These are phyloP conservation scores for Metarhizium album DNA, from an alignment of 2,329 filamentous ascomycete species.

Conservation along the genomic window DNA sequence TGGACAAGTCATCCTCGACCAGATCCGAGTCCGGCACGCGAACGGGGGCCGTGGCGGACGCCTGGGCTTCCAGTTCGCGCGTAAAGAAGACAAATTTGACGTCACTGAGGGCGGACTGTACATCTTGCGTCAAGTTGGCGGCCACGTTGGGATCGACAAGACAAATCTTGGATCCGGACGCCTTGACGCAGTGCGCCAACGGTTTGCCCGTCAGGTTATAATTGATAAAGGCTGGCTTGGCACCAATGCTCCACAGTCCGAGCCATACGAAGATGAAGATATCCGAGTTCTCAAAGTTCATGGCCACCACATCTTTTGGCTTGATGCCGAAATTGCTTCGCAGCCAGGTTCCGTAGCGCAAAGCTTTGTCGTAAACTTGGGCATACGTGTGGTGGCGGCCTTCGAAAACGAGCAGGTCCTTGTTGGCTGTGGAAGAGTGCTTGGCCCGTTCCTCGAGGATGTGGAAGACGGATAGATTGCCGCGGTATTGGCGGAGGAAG, in stretches of 20 bases:
- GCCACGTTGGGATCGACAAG: slow-evolving; percentile 55
- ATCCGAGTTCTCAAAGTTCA: slow-evolving; percentile 76
- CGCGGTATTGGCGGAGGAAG: slow-evolving; percentile 39
- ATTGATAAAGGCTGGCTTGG: slow-evolving; percentile 77
- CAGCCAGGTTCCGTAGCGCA: slow-evolving; percentile 69
- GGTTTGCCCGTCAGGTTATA: slow-evolving; percentile 67
- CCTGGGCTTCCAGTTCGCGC: slow-evolving; percentile 43
- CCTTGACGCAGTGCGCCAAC: slow-evolving; percentile 62
- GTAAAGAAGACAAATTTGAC: slow-evolving; percentile 54
- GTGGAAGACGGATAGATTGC: slow-evolving; percentile 65
- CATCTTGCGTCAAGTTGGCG: slow-evolving; percentile 45
- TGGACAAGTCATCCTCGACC: slow-evolving; percentile 35
- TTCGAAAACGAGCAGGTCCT: slow-evolving; percentile 55
- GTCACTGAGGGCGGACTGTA: slow-evolving; percentile 36
- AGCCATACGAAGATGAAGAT: slow-evolving; percentile 65
- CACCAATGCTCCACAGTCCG: slow-evolving; percentile 74
- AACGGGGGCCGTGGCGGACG: slow-evolving; percentile 37
- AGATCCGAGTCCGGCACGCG: slow-evolving; percentile 50
- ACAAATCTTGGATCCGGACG: slow-evolving; percentile 55
- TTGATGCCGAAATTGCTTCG: slow-evolving; percentile 52
- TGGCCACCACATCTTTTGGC: slow-evolving; percentile 64
- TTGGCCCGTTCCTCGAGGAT: slow-evolving; percentile 56
- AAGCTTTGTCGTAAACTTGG: slow-evolving; percentile 58
- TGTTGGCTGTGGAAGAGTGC: slow-evolving; percentile 36
- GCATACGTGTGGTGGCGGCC: slow-evolving; percentile 61